phyloP scores from a whole-genome alignment of 768 basidiomycete genomes.

The Kwoniella newhampshirensis region DNA sequence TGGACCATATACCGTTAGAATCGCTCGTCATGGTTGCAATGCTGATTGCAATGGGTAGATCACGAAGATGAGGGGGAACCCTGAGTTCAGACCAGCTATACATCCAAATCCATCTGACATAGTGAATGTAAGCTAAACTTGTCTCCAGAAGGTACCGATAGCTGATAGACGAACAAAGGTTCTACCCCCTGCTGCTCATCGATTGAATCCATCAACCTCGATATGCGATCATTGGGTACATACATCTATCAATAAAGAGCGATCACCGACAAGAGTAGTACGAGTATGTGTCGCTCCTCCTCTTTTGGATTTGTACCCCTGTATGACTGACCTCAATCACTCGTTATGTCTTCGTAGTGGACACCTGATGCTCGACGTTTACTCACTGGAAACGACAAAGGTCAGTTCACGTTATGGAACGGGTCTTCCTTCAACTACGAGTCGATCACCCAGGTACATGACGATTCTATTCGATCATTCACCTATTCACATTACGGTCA shows the following conservation, averaged over 20 bases:
- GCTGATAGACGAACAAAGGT: constrained; percentile 60
- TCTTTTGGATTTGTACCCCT: background rate
- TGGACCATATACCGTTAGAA: constrained; percentile 13
- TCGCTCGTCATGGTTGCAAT: too few species aligned
- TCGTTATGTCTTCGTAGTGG: too few species aligned
- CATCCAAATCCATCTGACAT: constrained; percentile 78
- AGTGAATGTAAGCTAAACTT: constrained; percentile 67
- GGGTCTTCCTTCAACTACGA: constrained; percentile 99
- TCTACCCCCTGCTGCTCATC: constrained; percentile 89
- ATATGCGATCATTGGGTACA: constrained; percentile 96
- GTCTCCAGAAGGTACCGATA: background rate
- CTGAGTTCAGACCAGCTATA: constrained; percentile 59
- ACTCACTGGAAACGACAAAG: constrained; percentile 90
- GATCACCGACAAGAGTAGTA: constrained; percentile 94
- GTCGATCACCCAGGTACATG: constrained; percentile 92
- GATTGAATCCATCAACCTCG: constrained; percentile 85
- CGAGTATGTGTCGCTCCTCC: constrained; percentile 62
- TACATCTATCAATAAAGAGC: constrained; percentile 96
- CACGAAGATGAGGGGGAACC: constrained; percentile 53
- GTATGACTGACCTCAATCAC: too few species aligned
- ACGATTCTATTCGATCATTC: constrained; percentile 86
- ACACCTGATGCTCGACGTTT: constrained; percentile 93
- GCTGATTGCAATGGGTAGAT: constrained; percentile 9
- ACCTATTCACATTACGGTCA: constrained; percentile 89
- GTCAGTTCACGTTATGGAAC: constrained; percentile 99